Base-by-base conservation (phyloP, 1,284 basidiomycete species). In the Marasmius sp. region DNA sequence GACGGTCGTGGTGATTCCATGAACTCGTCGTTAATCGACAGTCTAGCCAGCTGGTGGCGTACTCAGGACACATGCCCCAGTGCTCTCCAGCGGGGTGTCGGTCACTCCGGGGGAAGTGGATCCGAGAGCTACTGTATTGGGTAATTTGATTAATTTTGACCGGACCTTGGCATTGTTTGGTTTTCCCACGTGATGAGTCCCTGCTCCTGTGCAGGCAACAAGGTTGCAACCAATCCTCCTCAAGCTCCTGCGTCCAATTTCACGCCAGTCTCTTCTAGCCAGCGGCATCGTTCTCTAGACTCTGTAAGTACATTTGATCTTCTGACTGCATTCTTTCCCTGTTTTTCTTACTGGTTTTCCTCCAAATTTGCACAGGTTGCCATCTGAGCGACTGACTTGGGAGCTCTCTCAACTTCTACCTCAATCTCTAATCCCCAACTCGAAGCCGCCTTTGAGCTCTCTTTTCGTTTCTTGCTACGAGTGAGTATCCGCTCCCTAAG, bases 401-500 rank as follows among this genome's bases (percentile, higher is more conserved):
- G 52, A 37, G 34, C 27, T 37, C 33, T 53, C 52, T 54, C 52
- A 54, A 54, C 52, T 37, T 34, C 52, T 37, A 14, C 20, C 34
- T 54, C 33, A 36, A 54, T 54, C 38, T 38, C 52, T 37, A 6
- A 10, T 54, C 37, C 33, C 18, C 16, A 54, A n/a, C 11, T 54
- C 37, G 16, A 50, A 33, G 27, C 27, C 34, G 50, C 50, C 50
- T 27, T 54, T 54, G 52, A 37, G 33, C 57, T 51, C 22, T 59
- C 45, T 43, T 55, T 45, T 37, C 52, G 6, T 47, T 51, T 60
- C 22, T 43, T 43, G 33, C 45, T 38, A 36, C 38, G 55, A 50
- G 62, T 64, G 43, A 64, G 62, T 61, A 34, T 38, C 51, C 52
- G 38, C 43, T 49, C 51, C 22, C 38, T 39, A 14, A 55, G 41